These are phyloP conservation scores for Tuber brumale DNA, from an alignment of 495 filamentous ascomycete species.

Conservation along the genomic window DNA sequence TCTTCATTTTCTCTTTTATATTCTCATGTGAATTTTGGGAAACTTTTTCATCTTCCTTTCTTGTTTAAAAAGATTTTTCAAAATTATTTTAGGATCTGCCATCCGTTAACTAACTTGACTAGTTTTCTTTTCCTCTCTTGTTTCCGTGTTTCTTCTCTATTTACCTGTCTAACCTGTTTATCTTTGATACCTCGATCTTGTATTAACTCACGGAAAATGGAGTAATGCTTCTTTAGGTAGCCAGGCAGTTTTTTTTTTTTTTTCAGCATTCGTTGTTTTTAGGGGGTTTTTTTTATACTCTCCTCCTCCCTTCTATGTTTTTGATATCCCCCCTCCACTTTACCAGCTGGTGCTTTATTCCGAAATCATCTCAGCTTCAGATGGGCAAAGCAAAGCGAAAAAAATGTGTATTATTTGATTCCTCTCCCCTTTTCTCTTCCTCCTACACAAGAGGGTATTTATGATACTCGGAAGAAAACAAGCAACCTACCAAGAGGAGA, in stretches of 20 bases:
- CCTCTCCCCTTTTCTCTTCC: not conserved
- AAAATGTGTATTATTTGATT: not conserved
- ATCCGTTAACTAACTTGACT: constrained; percentile 22
- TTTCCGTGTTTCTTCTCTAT: constrained; percentile 19
- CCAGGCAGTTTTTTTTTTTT: not conserved
- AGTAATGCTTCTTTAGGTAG: constrained; percentile 29
- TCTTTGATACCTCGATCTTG: constrained; percentile 35
- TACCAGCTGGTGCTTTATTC: not conserved
- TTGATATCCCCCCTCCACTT: not conserved
- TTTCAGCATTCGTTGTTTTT: constrained; percentile 1
- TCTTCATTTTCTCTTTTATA: constrained; percentile 26
- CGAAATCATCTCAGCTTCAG: not conserved
- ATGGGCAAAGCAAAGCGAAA: not conserved
- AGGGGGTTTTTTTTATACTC: constrained; percentile 6
- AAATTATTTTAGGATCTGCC: constrained; percentile 23
- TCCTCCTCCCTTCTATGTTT: not conserved
- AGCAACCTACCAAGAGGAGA: not conserved
- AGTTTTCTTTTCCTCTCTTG: constrained; percentile 34
- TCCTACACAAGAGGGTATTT: not conserved
- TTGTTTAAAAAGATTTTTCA: constrained; percentile 38
- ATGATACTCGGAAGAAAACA: not conserved
- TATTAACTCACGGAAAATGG: constrained; percentile 37
- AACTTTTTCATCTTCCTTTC: constrained; percentile 36
- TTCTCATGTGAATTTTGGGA: constrained; percentile 21
- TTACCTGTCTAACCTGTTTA: constrained; percentile 34